Conservation (phyloP, 1,284 basidiomycete genomes). For the Cerioporus squamosus region DNA sequence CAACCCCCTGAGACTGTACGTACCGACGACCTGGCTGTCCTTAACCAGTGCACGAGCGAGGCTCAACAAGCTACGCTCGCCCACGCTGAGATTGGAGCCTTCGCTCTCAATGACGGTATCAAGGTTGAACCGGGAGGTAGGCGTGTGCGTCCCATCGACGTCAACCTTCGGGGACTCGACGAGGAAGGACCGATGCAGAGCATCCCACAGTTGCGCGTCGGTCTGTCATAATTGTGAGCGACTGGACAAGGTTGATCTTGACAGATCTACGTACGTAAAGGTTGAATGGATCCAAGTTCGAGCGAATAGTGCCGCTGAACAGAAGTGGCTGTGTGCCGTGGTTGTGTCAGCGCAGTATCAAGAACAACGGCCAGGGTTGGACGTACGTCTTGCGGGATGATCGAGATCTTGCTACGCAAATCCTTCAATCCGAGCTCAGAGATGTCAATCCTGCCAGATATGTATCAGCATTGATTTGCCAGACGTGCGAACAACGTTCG, state of each 20-base stretch:
- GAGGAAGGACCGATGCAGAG: slow-evolving; percentile 79
- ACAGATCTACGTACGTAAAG: slow-evolving; percentile 25
- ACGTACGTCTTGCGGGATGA: slow-evolving; percentile 86
- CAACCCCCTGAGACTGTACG: slow-evolving; percentile 13
- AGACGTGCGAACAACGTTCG: not conserved
- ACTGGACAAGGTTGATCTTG: too few relatives aligned
- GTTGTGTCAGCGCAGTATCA: not conserved
- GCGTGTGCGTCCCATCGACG: slow-evolving; percentile 28
- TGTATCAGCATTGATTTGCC: not conserved
- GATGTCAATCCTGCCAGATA: slow-evolving; percentile 52
- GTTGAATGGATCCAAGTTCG: slow-evolving; percentile 31
- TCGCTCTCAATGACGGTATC: slow-evolving; percentile 87
- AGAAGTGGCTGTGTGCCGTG: slow-evolving; percentile 20
- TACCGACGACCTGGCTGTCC: slow-evolving; percentile 42
- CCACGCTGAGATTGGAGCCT: slow-evolving; percentile 81
- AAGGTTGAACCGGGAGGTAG: slow-evolving; percentile 55
- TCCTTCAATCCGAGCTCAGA: slow-evolving; percentile 70
- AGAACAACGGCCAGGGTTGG: not conserved
- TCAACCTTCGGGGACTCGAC: slow-evolving; percentile 46
- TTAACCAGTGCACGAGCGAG: slow-evolving; percentile 38
- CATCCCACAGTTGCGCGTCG: slow-evolving; percentile 82
- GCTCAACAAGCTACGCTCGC: slow-evolving; percentile 48
- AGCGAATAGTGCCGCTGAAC: slow-evolving; percentile 32
- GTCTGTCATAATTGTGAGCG: slow-evolving; percentile 52
- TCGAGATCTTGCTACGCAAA: slow-evolving; percentile 69